Conservation (phyloP, 345 rosid genomes). For the Orychophragmus violaceus region DNA sequence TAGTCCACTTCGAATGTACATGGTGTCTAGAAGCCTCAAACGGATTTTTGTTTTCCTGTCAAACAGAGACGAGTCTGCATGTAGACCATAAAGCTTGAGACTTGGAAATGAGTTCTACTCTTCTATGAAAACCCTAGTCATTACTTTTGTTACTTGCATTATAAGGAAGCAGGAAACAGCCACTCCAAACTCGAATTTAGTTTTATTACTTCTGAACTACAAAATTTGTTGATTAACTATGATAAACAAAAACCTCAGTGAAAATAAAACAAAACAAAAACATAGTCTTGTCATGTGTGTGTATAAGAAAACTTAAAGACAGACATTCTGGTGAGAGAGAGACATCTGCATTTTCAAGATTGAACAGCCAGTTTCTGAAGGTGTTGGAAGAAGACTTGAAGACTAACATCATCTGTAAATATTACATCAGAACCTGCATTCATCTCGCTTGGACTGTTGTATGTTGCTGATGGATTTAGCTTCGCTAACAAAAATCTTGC, state of each 20-base stretch:
- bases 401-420: conserved; percentile 95
- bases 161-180: background rate
- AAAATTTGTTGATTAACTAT: conserved; percentile 8
- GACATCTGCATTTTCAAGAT: conserved; percentile 44
- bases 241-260: background rate
- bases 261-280: conserved; percentile 4
- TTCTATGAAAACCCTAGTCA: background rate
- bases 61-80: conserved; percentile 3
- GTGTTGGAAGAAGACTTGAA: conserved; percentile 93
- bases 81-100: background rate
- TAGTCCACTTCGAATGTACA: conserved; percentile 20
- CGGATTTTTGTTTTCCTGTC: background rate
- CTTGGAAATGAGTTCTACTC: conserved; percentile 5
- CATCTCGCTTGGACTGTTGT: conserved; percentile 67
- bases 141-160: background rate
- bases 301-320: background rate
- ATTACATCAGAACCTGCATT: conserved; percentile 81
- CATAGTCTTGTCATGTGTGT: conserved; percentile 4
- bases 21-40: conserved; percentile 24
- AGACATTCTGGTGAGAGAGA: background rate
- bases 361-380: conserved; percentile 98
- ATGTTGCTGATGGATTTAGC: conserved; percentile 92
- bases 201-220: no score
- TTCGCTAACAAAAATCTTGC: conserved; percentile 95
- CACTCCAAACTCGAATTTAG: background rate